Percentiles rank a stretch among this genome's conserved stretches.
Conservation (phyloP, 2,329 filamentous ascomycete species). For the Paraphoma sp. region DNA sequence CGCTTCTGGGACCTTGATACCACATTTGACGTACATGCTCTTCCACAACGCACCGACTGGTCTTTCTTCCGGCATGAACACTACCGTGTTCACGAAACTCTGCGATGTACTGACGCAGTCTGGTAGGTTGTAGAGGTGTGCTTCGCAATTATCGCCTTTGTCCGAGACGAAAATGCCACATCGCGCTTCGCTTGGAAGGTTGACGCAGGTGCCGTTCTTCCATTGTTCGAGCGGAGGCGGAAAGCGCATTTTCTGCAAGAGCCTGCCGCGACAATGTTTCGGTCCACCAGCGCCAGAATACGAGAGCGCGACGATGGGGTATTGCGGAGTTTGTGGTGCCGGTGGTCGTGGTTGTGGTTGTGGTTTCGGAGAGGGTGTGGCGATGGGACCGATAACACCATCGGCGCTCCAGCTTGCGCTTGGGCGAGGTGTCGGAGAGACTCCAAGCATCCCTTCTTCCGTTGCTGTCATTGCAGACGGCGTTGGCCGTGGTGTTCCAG, state of each 20-base stretch:
- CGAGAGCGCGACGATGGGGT: constrained; percentile 41
- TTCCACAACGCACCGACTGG: constrained; percentile 41
- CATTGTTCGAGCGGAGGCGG: constrained; percentile 30
- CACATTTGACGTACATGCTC: constrained; percentile 45
- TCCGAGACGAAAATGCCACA: constrained; percentile 43
- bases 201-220: constrained; percentile 41
- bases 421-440: constrained; percentile 19
- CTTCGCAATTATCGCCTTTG: constrained; percentile 46
- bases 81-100: constrained; percentile 42
- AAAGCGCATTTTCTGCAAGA: constrained; percentile 34
- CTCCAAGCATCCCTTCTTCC: constrained; percentile 33
- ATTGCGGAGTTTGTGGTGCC: constrained; percentile 14
- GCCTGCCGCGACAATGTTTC: constrained; percentile 43
- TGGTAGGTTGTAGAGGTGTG: constrained; percentile 39
- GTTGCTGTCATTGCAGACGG: constrained; percentile 21
- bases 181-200: constrained; percentile 37
- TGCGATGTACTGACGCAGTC: constrained; percentile 36
- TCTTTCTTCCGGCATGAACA: constrained; percentile 46
- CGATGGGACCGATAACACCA: constrained; percentile 30
- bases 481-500: constrained; percentile 13
- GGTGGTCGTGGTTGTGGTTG: constrained; percentile 8
- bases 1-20: constrained; percentile 37
- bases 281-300: constrained; percentile 42
- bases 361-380: constrained; percentile 16
- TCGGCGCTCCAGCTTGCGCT: constrained; percentile 25